A percentile compares a stretch with the other conserved stretches of the same genome.
phyloP scores from a whole-genome alignment of 208 protist species.

The Strigomonas culicis region DNA sequence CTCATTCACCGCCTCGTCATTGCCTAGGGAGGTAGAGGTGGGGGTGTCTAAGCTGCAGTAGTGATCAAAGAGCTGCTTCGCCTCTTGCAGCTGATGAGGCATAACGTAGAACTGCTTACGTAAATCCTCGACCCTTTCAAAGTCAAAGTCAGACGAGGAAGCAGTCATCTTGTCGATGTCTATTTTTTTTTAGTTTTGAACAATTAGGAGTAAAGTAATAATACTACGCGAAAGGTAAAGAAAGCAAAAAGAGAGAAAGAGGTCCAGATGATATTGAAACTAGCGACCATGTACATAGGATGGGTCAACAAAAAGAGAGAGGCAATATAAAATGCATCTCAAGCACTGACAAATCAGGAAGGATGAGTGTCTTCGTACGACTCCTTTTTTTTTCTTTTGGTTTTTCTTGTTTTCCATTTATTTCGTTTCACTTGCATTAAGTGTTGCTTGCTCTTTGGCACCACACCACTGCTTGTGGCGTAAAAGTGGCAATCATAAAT shows the following conservation, averaged over 20 bases:
- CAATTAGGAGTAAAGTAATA: background rate
- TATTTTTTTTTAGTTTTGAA: background rate
- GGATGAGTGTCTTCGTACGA: background rate
- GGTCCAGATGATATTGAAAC: background rate
- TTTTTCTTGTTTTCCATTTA: background rate
- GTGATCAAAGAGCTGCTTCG: constrained; percentile 27
- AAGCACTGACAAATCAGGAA: background rate
- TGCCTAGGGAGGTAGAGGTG: background rate
- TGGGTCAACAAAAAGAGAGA: too few relatives aligned
- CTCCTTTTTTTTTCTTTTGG: too few relatives aligned
- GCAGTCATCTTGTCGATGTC: background rate
- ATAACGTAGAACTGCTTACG: constrained; percentile 36
- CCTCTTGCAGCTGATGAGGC: constrained; percentile 26
- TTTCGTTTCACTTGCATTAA: background rate
- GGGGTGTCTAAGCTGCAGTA: constrained; percentile 11
- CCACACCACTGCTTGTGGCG: background rate
- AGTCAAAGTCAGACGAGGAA: constrained; percentile 1
- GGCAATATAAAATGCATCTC: too few relatives aligned
- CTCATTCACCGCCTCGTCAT: background rate
- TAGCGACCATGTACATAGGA: background rate
- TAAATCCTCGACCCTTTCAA: constrained; percentile 19
- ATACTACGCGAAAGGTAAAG: background rate
- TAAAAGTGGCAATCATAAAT: background rate
- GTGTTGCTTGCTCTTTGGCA: background rate
- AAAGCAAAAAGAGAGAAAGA: constrained; percentile 14